These are phyloP conservation scores for Hemisphaericaspora subhashii DNA, from an alignment of 1,139 yeast genomes.

Conservation along the genomic window DNA sequence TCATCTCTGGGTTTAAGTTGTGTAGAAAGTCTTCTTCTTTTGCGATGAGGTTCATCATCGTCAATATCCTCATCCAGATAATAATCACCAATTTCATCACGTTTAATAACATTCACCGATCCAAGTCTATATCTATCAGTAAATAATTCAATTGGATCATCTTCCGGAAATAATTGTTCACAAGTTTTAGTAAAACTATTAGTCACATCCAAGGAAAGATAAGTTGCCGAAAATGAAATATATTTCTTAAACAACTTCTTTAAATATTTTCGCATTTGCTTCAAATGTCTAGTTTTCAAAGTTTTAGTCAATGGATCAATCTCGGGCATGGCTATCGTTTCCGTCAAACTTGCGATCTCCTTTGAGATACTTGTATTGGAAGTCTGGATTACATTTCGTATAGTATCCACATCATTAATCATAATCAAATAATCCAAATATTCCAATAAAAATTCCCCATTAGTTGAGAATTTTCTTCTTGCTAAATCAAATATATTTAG, in stretches of 20 bases:
- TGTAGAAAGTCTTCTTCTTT: slow-evolving; percentile 3
- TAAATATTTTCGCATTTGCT: slow-evolving; percentile 25
- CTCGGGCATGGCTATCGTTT: slow-evolving; percentile 18
- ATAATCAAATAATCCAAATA: slow-evolving; percentile 74
- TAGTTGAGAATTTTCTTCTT: slow-evolving; percentile 45
- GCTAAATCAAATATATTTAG: slow-evolving; percentile 80
- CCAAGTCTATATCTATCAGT: slow-evolving; percentile 47
- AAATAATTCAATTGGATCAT: slow-evolving; percentile 43
- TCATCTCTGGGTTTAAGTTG: slow-evolving; percentile 13
- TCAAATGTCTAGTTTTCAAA: slow-evolving; percentile 25
- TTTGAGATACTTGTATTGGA: slow-evolving; percentile 40
- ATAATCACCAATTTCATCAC: slow-evolving; percentile 41
- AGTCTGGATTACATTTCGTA: slow-evolving; percentile 77
- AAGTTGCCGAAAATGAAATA: slow-evolving; percentile 37
- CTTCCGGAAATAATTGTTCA: slow-evolving; percentile 64
- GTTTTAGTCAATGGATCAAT: slow-evolving; percentile 23
- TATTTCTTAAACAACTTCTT: slow-evolving; percentile 23
- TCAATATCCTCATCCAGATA: slow-evolving; percentile 17
- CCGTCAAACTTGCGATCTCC: slow-evolving; percentile 28
- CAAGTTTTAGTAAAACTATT: slow-evolving; percentile 66
- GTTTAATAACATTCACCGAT: slow-evolving; percentile 44
- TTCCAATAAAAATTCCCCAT: slow-evolving; percentile 63
- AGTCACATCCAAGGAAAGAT: slow-evolving; percentile 70
- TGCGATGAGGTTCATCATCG: slow-evolving; percentile 17
- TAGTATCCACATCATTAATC: slow-evolving; percentile 76